phyloP scores from a whole-genome alignment of 2,329 filamentous ascomycete genomes.

The Fusarium penzigii region DNA sequence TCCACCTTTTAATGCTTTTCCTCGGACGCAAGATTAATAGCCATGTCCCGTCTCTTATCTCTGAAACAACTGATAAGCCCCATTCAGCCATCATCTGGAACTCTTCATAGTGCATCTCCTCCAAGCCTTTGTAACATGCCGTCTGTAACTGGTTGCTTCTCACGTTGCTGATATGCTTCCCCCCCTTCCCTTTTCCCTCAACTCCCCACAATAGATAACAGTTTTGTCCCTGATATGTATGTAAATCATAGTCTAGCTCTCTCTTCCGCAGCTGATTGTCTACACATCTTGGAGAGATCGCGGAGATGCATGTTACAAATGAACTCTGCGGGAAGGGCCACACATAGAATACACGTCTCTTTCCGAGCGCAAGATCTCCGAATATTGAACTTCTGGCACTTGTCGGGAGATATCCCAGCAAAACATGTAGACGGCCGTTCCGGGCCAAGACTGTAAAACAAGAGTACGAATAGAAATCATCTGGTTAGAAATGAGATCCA shows the following conservation, averaged over 20 bases:
- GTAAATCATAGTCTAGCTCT: background rate
- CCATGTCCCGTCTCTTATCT: conserved; percentile 10
- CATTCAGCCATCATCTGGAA: background rate
- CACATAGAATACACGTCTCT: no score
- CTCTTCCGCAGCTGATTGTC: background rate
- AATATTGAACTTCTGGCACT: no score
- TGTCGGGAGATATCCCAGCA: no score
- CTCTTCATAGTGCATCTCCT: background rate
- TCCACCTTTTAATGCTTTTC: conserved; percentile 12
- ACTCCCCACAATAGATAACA: conserved; percentile 17
- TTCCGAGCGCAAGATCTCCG: no score
- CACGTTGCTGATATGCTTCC: background rate
- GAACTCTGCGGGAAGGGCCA: no score
- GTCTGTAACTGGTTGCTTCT: conserved; percentile 8
- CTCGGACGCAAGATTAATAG: conserved; percentile 11
- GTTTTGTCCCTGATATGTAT: background rate
- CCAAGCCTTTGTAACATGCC: conserved; percentile 10
- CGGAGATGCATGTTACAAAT: background rate
- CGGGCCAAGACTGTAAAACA: background rate
- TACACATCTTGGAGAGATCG: background rate
- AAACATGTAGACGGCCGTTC: no score
- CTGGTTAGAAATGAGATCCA: conserved; percentile 6
- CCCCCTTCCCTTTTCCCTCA: background rate
- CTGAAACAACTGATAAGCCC: conserved; percentile 17
- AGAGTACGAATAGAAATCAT: conserved; percentile 9